Evolutionary conservation across 2,329 filamentous ascomycete species (phyloP), one percentile per base, ranked within the genome.

Genomic region (Aspergillus transmontanensis): DNA sequence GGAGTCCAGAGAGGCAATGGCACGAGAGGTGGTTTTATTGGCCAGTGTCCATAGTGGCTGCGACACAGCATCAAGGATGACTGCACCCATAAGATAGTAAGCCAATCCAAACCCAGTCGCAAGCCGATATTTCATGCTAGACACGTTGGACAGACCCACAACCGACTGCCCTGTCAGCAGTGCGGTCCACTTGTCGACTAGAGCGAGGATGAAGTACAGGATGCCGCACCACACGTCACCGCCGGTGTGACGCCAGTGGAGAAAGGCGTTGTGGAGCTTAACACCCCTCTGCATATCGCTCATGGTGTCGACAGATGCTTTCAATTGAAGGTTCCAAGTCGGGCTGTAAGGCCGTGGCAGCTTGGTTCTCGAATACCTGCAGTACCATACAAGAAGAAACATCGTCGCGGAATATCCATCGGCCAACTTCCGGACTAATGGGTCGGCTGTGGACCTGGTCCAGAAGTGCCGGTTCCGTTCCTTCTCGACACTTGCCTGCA

Each of bases 1-100:
- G n/a, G 76, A 78, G 26, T 74, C 75, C 43, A 84, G 79, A 2
- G 78, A 36, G 6, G 51, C 32, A n/a, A 55, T 55, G 51, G 51
- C 51, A 55, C 51, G 51, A 26, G 51, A 55, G 51, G 51, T 55
- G n/a, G 78, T 82, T 10, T 75, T 67, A 56, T 77, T 81, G 7
- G 73, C 71, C 76, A 81, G 84, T 21, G 81, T 75, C 77, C 10
- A 76, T 67, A 12, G 79, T 76, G 4, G 76, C 59, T 84, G 81
- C 21, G 84, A 83, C 63, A 85, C 85, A 65, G 82, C 81, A 66
- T 87, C 85, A 30, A 87, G 82, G 26, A 85, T 75, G 1, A 87
- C 83, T n/a, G 85, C 85, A 30, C 85, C 84, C 32, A 86, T 79
- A n/a, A 87, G 76, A 66, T 87, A 87, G 70, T 87, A 87, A 0